Evolutionary conservation across 2,329 filamentous ascomycete species (phyloP), one percentile per base, ranked within the genome.

Genomic region (Diaporthe destruens): DNA sequence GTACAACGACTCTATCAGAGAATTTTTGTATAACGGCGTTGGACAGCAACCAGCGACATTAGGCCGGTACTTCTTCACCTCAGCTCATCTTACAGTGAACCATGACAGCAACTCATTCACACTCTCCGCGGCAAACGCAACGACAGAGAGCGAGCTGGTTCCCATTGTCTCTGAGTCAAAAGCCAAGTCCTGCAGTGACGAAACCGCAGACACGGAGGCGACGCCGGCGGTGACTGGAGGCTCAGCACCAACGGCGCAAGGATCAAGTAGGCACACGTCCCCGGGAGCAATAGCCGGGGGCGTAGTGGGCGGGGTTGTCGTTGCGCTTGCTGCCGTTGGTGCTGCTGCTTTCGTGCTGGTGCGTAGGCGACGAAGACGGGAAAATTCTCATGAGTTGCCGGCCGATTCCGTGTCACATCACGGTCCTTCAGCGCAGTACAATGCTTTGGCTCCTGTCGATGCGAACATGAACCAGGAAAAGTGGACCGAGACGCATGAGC

Each of bases 21-120:
- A 51, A 23, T 23, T 51, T 9, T 12, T 51, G 47, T 51, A 51
- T 9, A 51, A 51, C 47, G 11, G 47, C 47, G 11, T 51, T 23
- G 47, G 47, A 51, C 23, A 51, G 9, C 47, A 51, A 51, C 47
- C 47, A 51, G 47, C 47, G 47, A 51, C 20, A 11, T 23, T 51
- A 23, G 47, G 47, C 47, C 47, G 47, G 20, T 51, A 51, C 47
- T 51, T 51, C n/a, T 51, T 51, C 5, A 51, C 47, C 6, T 7
- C 47, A 3, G 47, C 47, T n/a, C 6, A n/a, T 51, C 47, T 51
- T 23, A 51, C 47, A 9, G 47, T 51, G 20, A 51, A 51, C 47
- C 47, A 51, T 23, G 47, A 51, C n/a, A 51, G 47, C 47, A 51
- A 51, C 47, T 51, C 47, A 51, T 51, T 51, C n/a, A 51, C 47